Evolutionary conservation across 192 early-diverging fungal genomes (phyloP).

Genomic region (Dispira simplex): DNA sequence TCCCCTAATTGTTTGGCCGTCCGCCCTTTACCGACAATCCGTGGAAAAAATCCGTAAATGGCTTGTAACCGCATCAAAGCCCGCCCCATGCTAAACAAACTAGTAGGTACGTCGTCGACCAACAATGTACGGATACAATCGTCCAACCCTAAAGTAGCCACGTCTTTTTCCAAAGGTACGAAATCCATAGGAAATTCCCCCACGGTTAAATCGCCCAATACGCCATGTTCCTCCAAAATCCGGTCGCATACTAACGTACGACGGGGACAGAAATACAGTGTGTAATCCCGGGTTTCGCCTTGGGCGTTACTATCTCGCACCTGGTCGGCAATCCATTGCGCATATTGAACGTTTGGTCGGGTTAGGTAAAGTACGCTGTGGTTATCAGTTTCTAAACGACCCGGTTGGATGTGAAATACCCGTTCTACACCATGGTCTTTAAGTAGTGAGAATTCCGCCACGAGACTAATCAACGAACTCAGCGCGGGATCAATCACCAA

Average conservation of each 20-base stretch:
- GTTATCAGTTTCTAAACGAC: slow-evolving; percentile 48
- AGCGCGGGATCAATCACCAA: slow-evolving; percentile 77
- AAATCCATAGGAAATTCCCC: slow-evolving; percentile 83
- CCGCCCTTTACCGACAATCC: slow-evolving; percentile 82
- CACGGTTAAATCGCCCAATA: slow-evolving; percentile 71
- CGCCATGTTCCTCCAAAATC: slow-evolving; percentile 86
- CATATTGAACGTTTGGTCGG: slow-evolving; percentile 58
- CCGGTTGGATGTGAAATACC: slow-evolving; percentile 68
- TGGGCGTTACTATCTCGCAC: slow-evolving; percentile 14
- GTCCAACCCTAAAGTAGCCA: slow-evolving; percentile 71
- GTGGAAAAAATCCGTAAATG: slow-evolving; percentile 77
- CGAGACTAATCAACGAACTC: slow-evolving; percentile 65
- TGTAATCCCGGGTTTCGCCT: slow-evolving; percentile 28
- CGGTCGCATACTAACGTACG: slow-evolving; percentile 83
- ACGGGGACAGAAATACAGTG: slow-evolving; percentile 77
- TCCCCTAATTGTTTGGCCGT: slow-evolving; percentile 61
- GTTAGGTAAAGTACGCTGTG: slow-evolving; percentile 72
- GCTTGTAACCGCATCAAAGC: slow-evolving; percentile 83
- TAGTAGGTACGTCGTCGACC: slow-evolving; percentile 9
- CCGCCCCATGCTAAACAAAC: slow-evolving; percentile 19
- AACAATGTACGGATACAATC: slow-evolving; percentile 5
- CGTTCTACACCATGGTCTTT: slow-evolving; percentile 96
- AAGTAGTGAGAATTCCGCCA: slow-evolving; percentile 77
- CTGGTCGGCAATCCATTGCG: slow-evolving; percentile 64
- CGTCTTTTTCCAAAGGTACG: slow-evolving; percentile 79